These are phyloP conservation scores for Podospora pseudocomata DNA, from an alignment of 495 filamentous ascomycete genomes.

Conservation along the genomic window DNA sequence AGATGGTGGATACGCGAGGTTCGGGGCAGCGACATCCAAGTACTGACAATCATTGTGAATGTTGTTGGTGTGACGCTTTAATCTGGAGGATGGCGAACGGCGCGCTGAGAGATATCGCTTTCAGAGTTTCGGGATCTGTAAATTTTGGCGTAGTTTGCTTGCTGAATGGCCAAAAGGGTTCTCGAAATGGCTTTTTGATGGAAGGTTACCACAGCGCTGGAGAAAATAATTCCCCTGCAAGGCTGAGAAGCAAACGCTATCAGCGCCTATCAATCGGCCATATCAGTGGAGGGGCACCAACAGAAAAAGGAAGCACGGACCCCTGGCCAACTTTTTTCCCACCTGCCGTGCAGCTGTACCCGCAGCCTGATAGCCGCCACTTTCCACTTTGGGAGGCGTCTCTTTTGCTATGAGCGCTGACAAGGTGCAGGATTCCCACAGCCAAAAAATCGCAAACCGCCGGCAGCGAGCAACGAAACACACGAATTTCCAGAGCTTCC, in stretches of 20 bases:
- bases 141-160: not conserved
- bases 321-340: not conserved
- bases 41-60: constrained; percentile 35
- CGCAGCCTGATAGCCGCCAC: not conserved
- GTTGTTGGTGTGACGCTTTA: not conserved
- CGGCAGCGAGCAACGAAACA: not conserved
- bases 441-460: constrained; percentile 5
- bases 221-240: constrained; percentile 12
- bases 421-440: constrained; percentile 1
- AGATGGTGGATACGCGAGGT: constrained; percentile 23
- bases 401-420: not conserved
- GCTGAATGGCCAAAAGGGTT: not conserved
- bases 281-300: constrained; percentile 7
- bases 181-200: not conserved
- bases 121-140: not conserved
- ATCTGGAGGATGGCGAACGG: not conserved
- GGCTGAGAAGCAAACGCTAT: constrained; percentile 16
- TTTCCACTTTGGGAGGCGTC: constrained; percentile 1
- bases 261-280: not conserved
- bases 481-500: not conserved
- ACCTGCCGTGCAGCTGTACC: constrained; percentile 1
- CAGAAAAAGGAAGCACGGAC: not conserved
- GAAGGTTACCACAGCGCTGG: not conserved
- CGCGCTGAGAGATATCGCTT: not conserved
- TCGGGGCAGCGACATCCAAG: constrained; percentile 1